Evolutionary conservation across 805 yeast species (phyloP), one percentile per base, ranked within the genome.

Genomic region (Metschnikowia cubensis): DNA sequence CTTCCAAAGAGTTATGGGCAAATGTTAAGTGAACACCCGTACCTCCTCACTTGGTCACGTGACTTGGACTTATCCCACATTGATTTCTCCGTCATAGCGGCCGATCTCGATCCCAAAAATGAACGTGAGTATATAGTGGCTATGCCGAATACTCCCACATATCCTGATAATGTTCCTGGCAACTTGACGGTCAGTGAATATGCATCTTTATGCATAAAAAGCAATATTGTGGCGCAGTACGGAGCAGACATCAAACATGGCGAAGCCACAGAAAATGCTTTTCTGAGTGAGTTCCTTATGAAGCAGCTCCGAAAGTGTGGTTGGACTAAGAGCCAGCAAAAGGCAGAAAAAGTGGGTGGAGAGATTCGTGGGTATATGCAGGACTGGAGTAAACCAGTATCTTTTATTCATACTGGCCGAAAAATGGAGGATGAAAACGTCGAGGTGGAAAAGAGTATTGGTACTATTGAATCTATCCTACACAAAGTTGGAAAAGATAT

Each of bases 11-110:
- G 17, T 17, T 46, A 45, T 2, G 45, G 38, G 13, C 35, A 13
- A 21, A 15, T 44, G 13, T 44, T 54, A 10, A 22, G 34, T 2
- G 29, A 39, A 1, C 15, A 49, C 21, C 53, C 57, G 14, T 37
- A 36, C 42, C 49, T 54, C 43, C 51, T 54, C 13, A n/a, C 34
- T 4, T 25, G 32, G 34, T 41, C 51, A 33, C 40, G 40, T 31
- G 39, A 48, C 13, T 17, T 49, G n/a, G 53, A 49, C 34, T 48
- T 54, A 4, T 39, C 47, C 6, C 38, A n/a, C 6, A 22, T 52
- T 6, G 42, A 22, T 15, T 43, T 49, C 17, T 32, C 42, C 18
- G 38, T 48, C 7, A 17, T 52, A 18, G 48, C 50, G 5, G 37
- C 46, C 4, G 38, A 34, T 18, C 18, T 42, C 15, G 32, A 15